Evolutionary conservation across 257 asterid genomes (phyloP).

Genomic region (Perilla frutescens): DNA sequence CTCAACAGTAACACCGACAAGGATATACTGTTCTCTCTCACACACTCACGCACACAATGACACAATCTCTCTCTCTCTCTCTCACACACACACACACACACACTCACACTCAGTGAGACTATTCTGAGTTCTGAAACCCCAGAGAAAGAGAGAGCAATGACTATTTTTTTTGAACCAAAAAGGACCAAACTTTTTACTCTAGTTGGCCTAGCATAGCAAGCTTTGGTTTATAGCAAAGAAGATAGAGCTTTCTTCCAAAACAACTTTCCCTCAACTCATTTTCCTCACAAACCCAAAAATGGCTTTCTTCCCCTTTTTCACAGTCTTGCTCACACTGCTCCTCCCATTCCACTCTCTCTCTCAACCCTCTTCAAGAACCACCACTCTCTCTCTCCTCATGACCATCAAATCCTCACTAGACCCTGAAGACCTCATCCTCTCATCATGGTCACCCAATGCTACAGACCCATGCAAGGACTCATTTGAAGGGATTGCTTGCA

Average conservation of each 20-base stretch:
- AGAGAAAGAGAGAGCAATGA: neutral
- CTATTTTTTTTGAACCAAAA: slow-evolving; percentile 33
- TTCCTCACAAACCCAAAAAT: slow-evolving; percentile 42
- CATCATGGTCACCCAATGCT: slow-evolving; percentile 75
- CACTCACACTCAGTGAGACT: slow-evolving; percentile 3
- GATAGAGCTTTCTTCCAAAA: slow-evolving; percentile 42
- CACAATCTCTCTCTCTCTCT: slow-evolving; percentile 14
- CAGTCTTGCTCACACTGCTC: slow-evolving; percentile 39
- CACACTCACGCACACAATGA: neutral
- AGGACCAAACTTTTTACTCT: slow-evolving; percentile 24
- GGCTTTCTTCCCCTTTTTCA: slow-evolving; percentile 44
- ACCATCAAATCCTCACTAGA: slow-evolving; percentile 76
- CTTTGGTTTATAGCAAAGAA: neutral
- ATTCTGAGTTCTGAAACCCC: slow-evolving; percentile 26
- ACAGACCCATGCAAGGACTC: slow-evolving; percentile 69
- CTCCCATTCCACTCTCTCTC: slow-evolving; percentile 37
- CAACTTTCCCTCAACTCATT: slow-evolving; percentile 40
- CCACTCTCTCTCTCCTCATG: slow-evolving; percentile 61
- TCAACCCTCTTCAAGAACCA: slow-evolving; percentile 25
- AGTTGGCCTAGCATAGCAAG: neutral
- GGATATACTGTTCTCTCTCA: neutral
- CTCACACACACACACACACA: neutral
- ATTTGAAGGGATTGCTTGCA: slow-evolving; percentile 85
- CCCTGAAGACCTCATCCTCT: slow-evolving; percentile 65
- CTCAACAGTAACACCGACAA: slow-evolving; percentile 33